phyloP scores from a whole-genome alignment of 345 rosid species.

The Populus nigra region DNA sequence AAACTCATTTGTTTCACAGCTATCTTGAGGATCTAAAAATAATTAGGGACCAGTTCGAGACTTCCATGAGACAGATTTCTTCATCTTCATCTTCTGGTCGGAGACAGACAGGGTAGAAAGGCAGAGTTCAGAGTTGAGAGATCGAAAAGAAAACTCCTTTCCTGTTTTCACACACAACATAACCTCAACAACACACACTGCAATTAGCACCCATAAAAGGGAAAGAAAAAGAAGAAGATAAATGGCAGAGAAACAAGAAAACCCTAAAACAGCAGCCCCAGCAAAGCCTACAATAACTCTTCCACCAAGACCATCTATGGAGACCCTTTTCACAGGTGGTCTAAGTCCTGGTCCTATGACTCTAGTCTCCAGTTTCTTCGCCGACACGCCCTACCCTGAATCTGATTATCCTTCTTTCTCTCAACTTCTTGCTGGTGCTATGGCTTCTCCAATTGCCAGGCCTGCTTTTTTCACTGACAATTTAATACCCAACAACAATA shows the following conservation, averaged over 20 bases:
- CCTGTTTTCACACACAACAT: too few relatives aligned
- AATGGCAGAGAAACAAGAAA: conserved; percentile 53
- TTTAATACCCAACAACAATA: background rate
- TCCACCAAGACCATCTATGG: conserved; percentile 62
- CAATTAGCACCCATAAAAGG: background rate
- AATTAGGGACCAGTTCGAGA: background rate
- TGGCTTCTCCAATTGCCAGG: conserved; percentile 61
- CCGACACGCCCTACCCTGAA: conserved; percentile 48
- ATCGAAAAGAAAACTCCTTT: too few relatives aligned
- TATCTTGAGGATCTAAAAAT: background rate
- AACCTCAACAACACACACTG: too few relatives aligned
- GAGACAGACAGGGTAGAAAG: too few relatives aligned
- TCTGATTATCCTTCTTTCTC: conserved; percentile 66
- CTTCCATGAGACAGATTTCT: too few relatives aligned
- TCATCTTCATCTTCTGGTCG: too few relatives aligned
- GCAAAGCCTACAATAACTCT: conserved; percentile 67
- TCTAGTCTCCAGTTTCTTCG: conserved; percentile 75
- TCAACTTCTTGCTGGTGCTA: conserved; percentile 87
- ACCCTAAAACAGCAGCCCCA: conserved; percentile 22
- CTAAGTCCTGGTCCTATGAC: conserved; percentile 92
- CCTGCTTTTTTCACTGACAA: conserved; percentile 18
- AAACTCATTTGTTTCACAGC: background rate
- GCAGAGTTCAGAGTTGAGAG: too few relatives aligned
- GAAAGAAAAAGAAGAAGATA: background rate
- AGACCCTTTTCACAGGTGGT: conserved; percentile 48